Evolutionary conservation across 2,329 filamentous ascomycete genomes (phyloP), one percentile per base, ranked within the genome.

Genomic region (Rhexocercosporidium sp.): DNA sequence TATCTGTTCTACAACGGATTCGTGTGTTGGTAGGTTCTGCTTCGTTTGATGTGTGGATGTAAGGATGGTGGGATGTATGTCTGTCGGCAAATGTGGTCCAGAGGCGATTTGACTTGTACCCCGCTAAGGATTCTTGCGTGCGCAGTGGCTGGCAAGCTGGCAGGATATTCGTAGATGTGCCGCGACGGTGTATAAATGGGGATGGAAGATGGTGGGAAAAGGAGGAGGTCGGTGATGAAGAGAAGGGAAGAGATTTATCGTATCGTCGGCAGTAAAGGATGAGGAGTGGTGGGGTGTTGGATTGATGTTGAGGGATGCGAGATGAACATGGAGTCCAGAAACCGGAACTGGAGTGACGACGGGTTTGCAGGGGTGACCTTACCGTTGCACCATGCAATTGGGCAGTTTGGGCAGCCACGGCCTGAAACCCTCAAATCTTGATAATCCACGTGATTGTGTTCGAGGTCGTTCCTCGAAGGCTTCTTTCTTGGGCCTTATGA

Each of bases 161-260:
- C 27, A 31, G 59, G 6, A 9, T 8, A 12, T n/a, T 65, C 47
- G 57, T 37, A 7, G n/a, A 20, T 44, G 39, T 39, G 31, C 44
- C 41, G 41, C 34, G 51, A 56, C 16, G 44, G 12, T 54, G 31
- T 66, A 63, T 49, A 53, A 44, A 41, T 8, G 54, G 18, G 9
- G 54, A 39, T 29, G n/a, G 49, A 39, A 47, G 46, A 49, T 51
- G 54, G n/a, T 47, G 62, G 67, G 66, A 62, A 44, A 59, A 61
- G 34, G 34, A 57, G 54, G 66, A 70, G 67, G 70, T 46, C 70
- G 66, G 66, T 60, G 46, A 29, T 67, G 67, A 20, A 47, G n/a
- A 47, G 44, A n/a, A 56, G 51, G 12, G 18, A 69, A 71, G 69
- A 71, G 67, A 64, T 72, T 72, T 70, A 62, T 59, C 47, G 46